Evolutionary conservation across 805 yeast species (phyloP).

Genomic region (Metschnikowia borealis): DNA sequence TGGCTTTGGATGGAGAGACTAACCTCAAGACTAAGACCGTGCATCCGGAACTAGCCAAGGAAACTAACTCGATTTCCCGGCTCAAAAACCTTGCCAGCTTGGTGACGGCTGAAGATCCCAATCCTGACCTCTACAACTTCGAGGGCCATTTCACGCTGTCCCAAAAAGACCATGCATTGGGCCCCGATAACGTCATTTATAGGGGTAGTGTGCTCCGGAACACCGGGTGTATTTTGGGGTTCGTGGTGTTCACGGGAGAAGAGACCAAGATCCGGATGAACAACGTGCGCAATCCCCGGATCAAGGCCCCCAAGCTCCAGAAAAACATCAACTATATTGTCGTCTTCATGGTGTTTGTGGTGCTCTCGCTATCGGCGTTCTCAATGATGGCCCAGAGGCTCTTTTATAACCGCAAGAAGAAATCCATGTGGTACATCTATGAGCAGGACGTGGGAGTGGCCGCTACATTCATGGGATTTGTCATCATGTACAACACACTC

Average conservation of each 20-base stretch:
- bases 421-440: constrained; percentile 65
- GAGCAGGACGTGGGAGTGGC: constrained; percentile 78
- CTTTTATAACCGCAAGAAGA: constrained; percentile 36
- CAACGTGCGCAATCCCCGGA: constrained; percentile 82
- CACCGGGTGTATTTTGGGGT: constrained; percentile 68
- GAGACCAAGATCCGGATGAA: constrained; percentile 96
- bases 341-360: constrained; percentile 81
- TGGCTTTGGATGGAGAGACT: constrained; percentile 98
- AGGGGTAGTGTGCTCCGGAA: constrained; percentile 89
- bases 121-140: constrained; percentile 83
- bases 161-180: constrained; percentile 50
- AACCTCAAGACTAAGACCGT: constrained; percentile 76
- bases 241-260: constrained; percentile 91
- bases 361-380: constrained; percentile 67
- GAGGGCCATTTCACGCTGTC: constrained; percentile 65
- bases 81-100: constrained; percentile 48
- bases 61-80: constrained; percentile 46
- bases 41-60: constrained; percentile 55
- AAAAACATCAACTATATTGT: constrained; percentile 78
- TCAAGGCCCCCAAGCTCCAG: constrained; percentile 91
- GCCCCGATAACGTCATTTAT: constrained; percentile 79
- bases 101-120: constrained; percentile 84
- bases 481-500: constrained; percentile 95
- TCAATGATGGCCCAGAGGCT: constrained; percentile 77
- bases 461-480: constrained; percentile 90